phyloP scores from a whole-genome alignment of 176 grass and related monocot species.

The Rhynchospora pubera region DNA sequence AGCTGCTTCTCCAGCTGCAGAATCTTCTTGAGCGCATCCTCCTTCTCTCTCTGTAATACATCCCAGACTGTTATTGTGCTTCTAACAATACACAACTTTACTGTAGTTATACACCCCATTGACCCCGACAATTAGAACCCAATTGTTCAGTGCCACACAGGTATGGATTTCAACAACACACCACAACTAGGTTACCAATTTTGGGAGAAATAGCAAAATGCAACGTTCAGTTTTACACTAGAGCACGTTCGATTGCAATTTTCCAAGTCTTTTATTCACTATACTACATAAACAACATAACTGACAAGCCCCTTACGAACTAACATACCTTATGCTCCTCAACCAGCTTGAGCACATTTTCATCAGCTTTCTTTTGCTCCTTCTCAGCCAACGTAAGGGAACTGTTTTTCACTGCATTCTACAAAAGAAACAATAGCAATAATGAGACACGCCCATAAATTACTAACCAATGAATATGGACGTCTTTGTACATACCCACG shows the following conservation, averaged over 20 bases:
- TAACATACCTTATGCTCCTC: slow-evolving; percentile 55
- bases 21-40: slow-evolving; percentile 37
- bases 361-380: slow-evolving; percentile 44
- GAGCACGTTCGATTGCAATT: no score
- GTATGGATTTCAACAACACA: not conserved
- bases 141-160: not conserved
- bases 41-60: slow-evolving; percentile 41
- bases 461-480: slow-evolving; percentile 11
- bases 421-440: slow-evolving; percentile 8
- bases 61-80: not conserved
- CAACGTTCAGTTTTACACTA: not conserved
- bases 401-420: slow-evolving; percentile 49
- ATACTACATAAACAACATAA: not conserved
- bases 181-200: not conserved
- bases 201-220: not conserved
- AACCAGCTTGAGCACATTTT: slow-evolving; percentile 46
- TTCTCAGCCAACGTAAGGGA: slow-evolving; percentile 48
- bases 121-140: not conserved
- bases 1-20: slow-evolving; percentile 42
- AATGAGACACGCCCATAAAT: not conserved
- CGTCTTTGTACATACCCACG: not conserved
- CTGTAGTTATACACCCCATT: no score
- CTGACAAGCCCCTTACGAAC: slow-evolving; percentile 7
- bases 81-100: no score
- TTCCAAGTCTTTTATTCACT: not conserved